Conservation (phyloP, 2,329 filamentous ascomycete genomes). For the Sarocladium brachiariae region DNA sequence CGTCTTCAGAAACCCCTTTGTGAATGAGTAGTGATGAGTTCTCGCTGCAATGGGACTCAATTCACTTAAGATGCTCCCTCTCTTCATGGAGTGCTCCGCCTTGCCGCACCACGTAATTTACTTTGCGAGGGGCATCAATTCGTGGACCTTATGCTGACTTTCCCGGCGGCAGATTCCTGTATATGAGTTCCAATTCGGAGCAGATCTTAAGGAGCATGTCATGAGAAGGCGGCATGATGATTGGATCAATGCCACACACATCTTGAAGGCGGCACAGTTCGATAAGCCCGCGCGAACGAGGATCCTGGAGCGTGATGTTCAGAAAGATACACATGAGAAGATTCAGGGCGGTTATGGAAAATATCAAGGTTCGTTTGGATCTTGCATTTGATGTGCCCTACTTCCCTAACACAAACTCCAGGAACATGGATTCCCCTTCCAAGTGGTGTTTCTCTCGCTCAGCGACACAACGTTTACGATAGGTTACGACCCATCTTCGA, state of each 20-base stretch:
- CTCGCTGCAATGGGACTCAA: neutral
- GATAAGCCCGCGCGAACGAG: slow-evolving; percentile 94
- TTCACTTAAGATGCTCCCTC: neutral
- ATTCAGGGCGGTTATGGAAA: slow-evolving; percentile 98
- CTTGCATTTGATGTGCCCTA: too few relatives aligned
- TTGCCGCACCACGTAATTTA: too few relatives aligned
- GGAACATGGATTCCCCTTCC: slow-evolving; percentile 94
- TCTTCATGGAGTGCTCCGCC: too few relatives aligned
- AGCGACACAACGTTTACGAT: slow-evolving; percentile 79
- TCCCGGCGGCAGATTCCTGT: slow-evolving; percentile 71
- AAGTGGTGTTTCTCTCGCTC: slow-evolving; percentile 72
- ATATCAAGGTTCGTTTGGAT: slow-evolving; percentile 76
- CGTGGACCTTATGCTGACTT: neutral
- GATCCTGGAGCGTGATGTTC: slow-evolving; percentile 92
- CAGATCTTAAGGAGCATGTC: slow-evolving; percentile 75
- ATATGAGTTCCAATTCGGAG: slow-evolving; percentile 83
- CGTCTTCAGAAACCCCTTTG: slow-evolving; percentile 22
- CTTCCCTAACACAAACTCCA: slow-evolving; percentile 29
- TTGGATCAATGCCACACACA: slow-evolving; percentile 99
- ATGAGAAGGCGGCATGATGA: slow-evolving; percentile 91
- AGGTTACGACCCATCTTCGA: slow-evolving; percentile 85
- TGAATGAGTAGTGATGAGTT: neutral
- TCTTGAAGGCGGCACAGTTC: slow-evolving; percentile 92
- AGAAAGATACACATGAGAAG: slow-evolving; percentile 95
- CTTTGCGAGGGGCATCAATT: too few relatives aligned